Percentiles rank a stretch among this genome's conserved stretches.
These are phyloP conservation scores for Epicoccum sorghinum DNA, from an alignment of 2,329 filamentous ascomycete species.

Conservation along the genomic window DNA sequence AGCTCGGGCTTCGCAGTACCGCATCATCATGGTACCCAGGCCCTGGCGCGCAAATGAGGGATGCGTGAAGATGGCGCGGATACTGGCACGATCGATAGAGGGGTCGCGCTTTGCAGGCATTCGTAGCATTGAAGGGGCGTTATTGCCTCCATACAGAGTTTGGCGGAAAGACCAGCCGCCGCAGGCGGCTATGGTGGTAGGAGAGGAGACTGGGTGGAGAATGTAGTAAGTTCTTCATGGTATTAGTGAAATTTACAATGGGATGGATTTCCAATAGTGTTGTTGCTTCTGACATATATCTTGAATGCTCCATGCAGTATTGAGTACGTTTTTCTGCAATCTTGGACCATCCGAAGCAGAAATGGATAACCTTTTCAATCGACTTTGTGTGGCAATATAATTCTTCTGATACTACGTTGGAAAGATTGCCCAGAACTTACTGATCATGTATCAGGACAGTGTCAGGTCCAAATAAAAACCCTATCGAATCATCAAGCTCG, in stretches of 20 bases:
- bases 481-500: constrained; percentile 46
- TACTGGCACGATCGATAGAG: constrained; percentile 36
- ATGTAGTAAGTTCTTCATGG: constrained; percentile 41
- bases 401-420: neutral
- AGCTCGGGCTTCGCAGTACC: constrained; percentile 42
- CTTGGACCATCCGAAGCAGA: no score
- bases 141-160: constrained; percentile 44
- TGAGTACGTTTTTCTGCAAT: no score
- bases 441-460: constrained; percentile 41
- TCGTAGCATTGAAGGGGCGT: constrained; percentile 36
- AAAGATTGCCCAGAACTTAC: constrained; percentile 11
- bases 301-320: no score
- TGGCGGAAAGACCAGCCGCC: constrained; percentile 46
- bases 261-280: no score
- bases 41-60: constrained; percentile 37
- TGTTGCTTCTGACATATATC: no score
- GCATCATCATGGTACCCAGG: constrained; percentile 48
- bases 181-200: constrained; percentile 38
- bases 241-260: neutral
- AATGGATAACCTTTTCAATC: no score
- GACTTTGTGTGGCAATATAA: no score
- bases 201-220: constrained; percentile 30
- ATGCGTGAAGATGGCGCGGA: constrained; percentile 46
- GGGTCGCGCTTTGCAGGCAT: constrained; percentile 41
- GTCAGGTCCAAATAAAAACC: constrained; percentile 45